phyloP scores from a whole-genome alignment of 345 rosid species.

The Laguncularia racemosa region DNA sequence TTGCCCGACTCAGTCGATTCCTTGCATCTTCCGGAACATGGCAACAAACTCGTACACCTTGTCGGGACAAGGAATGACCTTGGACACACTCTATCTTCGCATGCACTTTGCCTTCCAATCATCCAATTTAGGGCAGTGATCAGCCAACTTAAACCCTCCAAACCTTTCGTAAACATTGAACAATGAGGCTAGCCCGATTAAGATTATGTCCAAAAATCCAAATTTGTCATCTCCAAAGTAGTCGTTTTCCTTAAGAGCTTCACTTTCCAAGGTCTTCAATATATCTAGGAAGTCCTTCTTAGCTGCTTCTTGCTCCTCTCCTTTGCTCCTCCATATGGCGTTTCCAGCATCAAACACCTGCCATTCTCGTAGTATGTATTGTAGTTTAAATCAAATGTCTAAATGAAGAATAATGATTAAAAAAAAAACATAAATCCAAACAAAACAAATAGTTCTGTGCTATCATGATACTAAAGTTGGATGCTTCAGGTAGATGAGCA shows the following conservation, averaged over 20 bases:
- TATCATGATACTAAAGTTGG: too few species aligned
- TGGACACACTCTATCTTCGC: slow-evolving; percentile 38
- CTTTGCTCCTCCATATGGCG: slow-evolving; percentile 33
- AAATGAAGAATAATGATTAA: background rate
- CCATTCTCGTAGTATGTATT: background rate
- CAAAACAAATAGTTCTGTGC: too few species aligned
- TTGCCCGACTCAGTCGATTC: slow-evolving; percentile 17
- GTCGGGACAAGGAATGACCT: slow-evolving; percentile 35
- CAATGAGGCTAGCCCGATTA: slow-evolving; percentile 39
- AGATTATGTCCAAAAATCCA: slow-evolving; percentile 41
- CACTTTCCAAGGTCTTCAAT: slow-evolving; percentile 39
- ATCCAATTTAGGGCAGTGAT: slow-evolving; percentile 38
- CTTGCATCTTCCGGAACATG: slow-evolving; percentile 41
- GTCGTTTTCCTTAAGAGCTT: slow-evolving; percentile 43
- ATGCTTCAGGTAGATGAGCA: too few species aligned
- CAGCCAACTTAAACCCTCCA: slow-evolving; percentile 39
- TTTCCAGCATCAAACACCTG: slow-evolving; percentile 33
- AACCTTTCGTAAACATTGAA: slow-evolving; percentile 38
- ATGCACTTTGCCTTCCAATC: slow-evolving; percentile 52
- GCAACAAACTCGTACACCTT: slow-evolving; percentile 37
- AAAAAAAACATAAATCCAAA: background rate
- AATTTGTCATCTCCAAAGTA: slow-evolving; percentile 45
- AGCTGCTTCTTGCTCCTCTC: slow-evolving; percentile 32
- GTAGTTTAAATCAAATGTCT: background rate
- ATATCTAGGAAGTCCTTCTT: slow-evolving; percentile 38